phyloP scores from a whole-genome alignment of 352 stramenopile genomes.

The Pythium chondricola region DNA sequence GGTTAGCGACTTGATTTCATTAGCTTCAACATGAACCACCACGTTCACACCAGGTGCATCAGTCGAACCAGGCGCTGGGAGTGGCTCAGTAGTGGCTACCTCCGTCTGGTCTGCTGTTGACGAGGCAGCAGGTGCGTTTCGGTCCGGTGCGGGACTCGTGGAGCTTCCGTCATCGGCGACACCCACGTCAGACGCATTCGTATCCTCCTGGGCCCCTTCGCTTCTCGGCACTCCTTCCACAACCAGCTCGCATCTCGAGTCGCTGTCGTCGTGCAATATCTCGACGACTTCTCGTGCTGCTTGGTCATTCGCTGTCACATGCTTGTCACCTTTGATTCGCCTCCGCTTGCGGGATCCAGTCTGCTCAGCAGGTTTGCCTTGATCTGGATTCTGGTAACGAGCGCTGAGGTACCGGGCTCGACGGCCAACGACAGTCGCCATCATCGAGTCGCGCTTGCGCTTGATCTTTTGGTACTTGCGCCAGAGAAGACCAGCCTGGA shows the following conservation, averaged over 20 bases:
- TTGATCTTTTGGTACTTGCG: slow-evolving; percentile 70
- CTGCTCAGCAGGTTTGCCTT: background rate
- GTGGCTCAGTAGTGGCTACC: too few relatives aligned
- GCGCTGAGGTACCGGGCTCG: slow-evolving; percentile 16
- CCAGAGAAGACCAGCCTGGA: slow-evolving; percentile 61
- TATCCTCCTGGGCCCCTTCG: too few relatives aligned
- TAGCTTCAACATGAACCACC: too few relatives aligned
- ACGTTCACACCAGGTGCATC: too few relatives aligned
- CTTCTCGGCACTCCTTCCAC: too few relatives aligned
- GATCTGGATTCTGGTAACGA: slow-evolving; percentile 10
- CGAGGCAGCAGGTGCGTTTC: too few relatives aligned
- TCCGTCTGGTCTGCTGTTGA: too few relatives aligned
- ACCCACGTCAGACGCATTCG: too few relatives aligned
- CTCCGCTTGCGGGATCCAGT: background rate
- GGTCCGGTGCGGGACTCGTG: too few relatives aligned
- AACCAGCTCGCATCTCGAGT: too few relatives aligned
- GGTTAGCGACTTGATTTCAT: background rate
- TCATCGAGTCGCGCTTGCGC: slow-evolving; percentile 14
- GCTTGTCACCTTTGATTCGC: background rate
- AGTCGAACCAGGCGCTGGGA: too few relatives aligned
- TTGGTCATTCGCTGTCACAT: background rate
- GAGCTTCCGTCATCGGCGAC: too few relatives aligned
- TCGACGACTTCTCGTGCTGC: background rate
- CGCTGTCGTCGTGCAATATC: slow-evolving; percentile 3
- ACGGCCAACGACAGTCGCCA: slow-evolving; percentile 13